phyloP scores from a whole-genome alignment of 2,329 filamentous ascomycete species.

The Teratosphaeria pseudoeucalypti region DNA sequence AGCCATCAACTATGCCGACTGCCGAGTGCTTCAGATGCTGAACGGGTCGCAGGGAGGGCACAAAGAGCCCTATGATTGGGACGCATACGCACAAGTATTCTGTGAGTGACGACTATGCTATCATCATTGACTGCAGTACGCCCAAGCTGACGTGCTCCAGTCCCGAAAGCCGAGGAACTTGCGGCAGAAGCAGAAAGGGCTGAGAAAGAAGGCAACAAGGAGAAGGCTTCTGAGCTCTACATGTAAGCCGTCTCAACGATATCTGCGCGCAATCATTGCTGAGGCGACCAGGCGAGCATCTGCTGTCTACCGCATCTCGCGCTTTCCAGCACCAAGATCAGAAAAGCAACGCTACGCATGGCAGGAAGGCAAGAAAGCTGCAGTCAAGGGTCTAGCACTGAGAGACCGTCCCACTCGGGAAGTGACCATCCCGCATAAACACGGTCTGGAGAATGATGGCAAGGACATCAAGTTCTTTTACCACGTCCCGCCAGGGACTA shows the following conservation, averaged over 20 bases:
- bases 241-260: conserved; percentile 29
- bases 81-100: conserved; percentile 53
- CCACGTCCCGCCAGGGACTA: conserved; percentile 44
- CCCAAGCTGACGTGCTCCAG: neutral
- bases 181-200: conserved; percentile 43
- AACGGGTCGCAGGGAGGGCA: conserved; percentile 38
- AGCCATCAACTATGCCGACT: neutral
- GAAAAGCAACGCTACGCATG: conserved; percentile 51
- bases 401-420: conserved; percentile 51
- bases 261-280: conserved; percentile 1
- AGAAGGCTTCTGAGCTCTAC: conserved; percentile 51
- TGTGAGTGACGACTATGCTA: conserved; percentile 11
- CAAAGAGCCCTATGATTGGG: conserved; percentile 53
- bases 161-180: conserved; percentile 51
- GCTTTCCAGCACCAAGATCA: conserved; percentile 51
- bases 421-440: conserved; percentile 49
- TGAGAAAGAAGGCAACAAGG: conserved; percentile 37
- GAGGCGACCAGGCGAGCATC: conserved; percentile 45
- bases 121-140: neutral
- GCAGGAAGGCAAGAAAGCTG: conserved; percentile 53
- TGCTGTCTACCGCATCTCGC: conserved; percentile 61
- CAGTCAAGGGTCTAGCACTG: conserved; percentile 45
- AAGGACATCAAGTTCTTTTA: conserved; percentile 53
- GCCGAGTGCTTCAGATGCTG: neutral
- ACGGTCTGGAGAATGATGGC: conserved; percentile 42